Evolutionary conservation across 73 alveolate species (phyloP), one percentile per base, ranked within the genome.

Genomic region (Blepharisma japonicum): DNA sequence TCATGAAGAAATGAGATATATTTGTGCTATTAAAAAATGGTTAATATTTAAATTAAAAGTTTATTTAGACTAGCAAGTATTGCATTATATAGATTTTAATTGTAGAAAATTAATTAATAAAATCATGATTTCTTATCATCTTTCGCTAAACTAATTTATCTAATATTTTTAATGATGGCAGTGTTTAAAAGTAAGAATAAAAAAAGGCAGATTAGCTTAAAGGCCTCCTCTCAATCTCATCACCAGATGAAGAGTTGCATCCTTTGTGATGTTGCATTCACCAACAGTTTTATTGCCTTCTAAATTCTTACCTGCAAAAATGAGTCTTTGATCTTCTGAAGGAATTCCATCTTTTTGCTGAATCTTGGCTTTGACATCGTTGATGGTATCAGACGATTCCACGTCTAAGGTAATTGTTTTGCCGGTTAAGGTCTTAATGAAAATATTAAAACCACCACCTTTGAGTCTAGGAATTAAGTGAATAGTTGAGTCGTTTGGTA

Each of bases 221-320:
- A 32, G 42, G 3, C 42, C 42, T 32, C 74, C 74, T 5, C 0
- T 2, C 14, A 18, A 9, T 39, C 74, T 61, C 14, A 61, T 8
- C n/a, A 77, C 80, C 6, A 7, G 38, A 47, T 81, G 45, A 7
- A 77, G 8, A 6, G 86, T 81, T 11, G 87, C 5, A 32, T 81
- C 87, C 46, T 42, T 7, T 21, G 27, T 48, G 0, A 81, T 81
- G 45, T 74, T 74, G 50, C 47, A 78, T 11, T 81, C 84, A 7
- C 25, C 38, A 5, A 81, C 7, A 2, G 66, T 81, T 79, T 14
- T 45, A 6, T 51, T 68, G 18, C 77, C 50, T 18, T 81, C 87
- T 77, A 81, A 77, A 1, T 81, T 6, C 3, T 54, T 7, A 11
- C 88, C 88, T 39, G 88, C 84, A 49, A 77, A 81, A 6, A 81